phyloP scores from a whole-genome alignment of 805 yeast species.

The Vanderwaltozyma tropicalis region DNA sequence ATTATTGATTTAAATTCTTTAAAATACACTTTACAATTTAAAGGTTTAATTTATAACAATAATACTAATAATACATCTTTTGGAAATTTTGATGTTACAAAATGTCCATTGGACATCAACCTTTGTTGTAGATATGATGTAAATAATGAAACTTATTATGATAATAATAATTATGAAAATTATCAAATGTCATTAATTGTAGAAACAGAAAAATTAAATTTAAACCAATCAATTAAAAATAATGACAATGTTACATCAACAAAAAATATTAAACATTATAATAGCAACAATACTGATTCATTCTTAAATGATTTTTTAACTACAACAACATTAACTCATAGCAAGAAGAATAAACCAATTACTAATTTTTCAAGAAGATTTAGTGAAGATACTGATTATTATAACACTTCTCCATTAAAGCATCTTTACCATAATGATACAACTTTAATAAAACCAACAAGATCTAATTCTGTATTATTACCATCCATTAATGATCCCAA shows the following conservation, averaged over 20 bases:
- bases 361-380: conserved; percentile 18
- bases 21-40: conserved; percentile 18
- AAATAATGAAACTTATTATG: conserved; percentile 26
- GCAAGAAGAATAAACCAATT: neutral
- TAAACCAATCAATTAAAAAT: neutral
- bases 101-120: conserved; percentile 16
- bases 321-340: conserved; percentile 3
- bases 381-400: conserved; percentile 27
- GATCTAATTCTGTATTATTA: conserved; percentile 13
- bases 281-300: neutral
- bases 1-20: conserved; percentile 22
- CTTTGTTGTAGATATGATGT: conserved; percentile 28
- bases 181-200: conserved; percentile 12
- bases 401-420: conserved; percentile 26
- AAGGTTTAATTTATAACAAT: conserved; percentile 12
- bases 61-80: conserved; percentile 3
- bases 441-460: conserved; percentile 15
- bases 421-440: conserved; percentile 24
- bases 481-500: neutral
- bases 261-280: no score
- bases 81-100: neutral
- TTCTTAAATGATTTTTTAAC: conserved; percentile 3
- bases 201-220: neutral
- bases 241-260: neutral
- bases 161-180: conserved; percentile 28